A percentile compares a stretch with the other conserved stretches of the same genome.
These are phyloP conservation scores for Huntiella omanensis DNA, from an alignment of 2,329 filamentous ascomycete genomes.

Conservation along the genomic window DNA sequence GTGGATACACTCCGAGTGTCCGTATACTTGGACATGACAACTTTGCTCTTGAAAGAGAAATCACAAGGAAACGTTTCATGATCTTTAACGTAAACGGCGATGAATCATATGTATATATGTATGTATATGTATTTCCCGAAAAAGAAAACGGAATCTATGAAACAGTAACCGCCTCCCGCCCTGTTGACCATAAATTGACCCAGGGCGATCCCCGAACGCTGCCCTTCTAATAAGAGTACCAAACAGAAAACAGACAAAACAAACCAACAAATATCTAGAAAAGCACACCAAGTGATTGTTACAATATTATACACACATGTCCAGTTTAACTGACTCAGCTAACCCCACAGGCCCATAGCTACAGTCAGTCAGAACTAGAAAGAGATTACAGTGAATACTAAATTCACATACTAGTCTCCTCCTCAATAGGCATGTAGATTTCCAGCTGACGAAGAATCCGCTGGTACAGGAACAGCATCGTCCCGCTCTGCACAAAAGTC, in stretches of 20 bases:
- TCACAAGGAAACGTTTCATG: too few relatives aligned
- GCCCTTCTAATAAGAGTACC: not conserved
- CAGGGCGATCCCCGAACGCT: too few relatives aligned
- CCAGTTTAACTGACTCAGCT: constrained; percentile 1
- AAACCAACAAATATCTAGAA: constrained; percentile 5
- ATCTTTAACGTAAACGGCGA: too few relatives aligned
- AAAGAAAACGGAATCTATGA: not conserved
- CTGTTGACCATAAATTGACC: not conserved
- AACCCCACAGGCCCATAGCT: not conserved
- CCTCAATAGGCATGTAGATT: constrained; percentile 20
- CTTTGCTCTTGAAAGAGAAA: too few relatives aligned
- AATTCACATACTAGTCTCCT: constrained; percentile 13
- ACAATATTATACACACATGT: constrained; percentile 12
- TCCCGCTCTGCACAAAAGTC: constrained; percentile 93
- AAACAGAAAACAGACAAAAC: constrained; percentile 3
- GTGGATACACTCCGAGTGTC: too few relatives aligned
- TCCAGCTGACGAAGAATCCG: constrained; percentile 64
- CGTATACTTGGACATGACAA: too few relatives aligned
- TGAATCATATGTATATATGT: too few relatives aligned
- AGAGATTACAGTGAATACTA: not conserved
- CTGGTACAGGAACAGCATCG: constrained; percentile 93
- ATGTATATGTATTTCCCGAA: too few relatives aligned
- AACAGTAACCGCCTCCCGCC: not conserved
- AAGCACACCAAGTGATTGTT: constrained; percentile 5
- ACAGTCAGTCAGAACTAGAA: constrained; percentile 12